These are phyloP conservation scores for Exidia glandulosa DNA, from an alignment of 768 basidiomycete genomes.

Conservation along the genomic window DNA sequence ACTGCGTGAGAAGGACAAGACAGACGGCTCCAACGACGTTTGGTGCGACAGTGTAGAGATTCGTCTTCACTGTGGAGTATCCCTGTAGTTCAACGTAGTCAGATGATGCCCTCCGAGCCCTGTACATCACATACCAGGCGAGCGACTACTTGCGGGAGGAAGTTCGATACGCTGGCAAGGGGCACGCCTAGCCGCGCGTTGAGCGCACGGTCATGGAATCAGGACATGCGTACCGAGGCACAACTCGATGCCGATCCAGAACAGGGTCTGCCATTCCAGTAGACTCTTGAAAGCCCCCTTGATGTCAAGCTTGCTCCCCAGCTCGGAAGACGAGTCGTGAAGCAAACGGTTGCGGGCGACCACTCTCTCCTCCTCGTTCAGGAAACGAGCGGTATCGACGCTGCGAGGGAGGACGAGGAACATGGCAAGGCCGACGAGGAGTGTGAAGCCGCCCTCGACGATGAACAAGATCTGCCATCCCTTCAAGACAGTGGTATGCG, in stretches of 20 bases:
- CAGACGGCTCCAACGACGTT: conserved; percentile 39
- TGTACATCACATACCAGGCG: conserved; percentile 15
- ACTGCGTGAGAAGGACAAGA: conserved; percentile 34
- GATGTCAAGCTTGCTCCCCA: conserved; percentile 3
- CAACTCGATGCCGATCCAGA: conserved; percentile 9
- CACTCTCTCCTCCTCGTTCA: conserved; percentile 11
- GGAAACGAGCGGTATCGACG: conserved; percentile 10
- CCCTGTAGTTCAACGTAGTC: conserved; percentile 12
- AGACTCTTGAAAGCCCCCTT: conserved; percentile 6
- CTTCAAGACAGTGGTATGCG: conserved; percentile 26
- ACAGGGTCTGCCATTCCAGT: not conserved
- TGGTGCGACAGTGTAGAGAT: conserved; percentile 42
- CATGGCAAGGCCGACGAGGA: conserved; percentile 1
- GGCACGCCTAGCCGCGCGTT: too few relatives aligned
- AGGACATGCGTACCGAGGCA: conserved; percentile 3
- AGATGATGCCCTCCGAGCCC: not conserved
- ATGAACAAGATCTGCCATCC: conserved; percentile 44
- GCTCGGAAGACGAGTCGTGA: conserved; percentile 9
- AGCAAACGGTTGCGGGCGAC: conserved; percentile 9
- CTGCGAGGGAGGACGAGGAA: conserved; percentile 7
- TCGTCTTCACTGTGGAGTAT: conserved; percentile 39
- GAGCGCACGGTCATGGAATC: too few relatives aligned
- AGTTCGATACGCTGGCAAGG: conserved; percentile 41
- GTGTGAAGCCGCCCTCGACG: conserved; percentile 31
- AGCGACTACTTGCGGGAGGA: conserved; percentile 37